Conservation (phyloP, 1,139 yeast species). For the Suhomyces yuchorum region DNA sequence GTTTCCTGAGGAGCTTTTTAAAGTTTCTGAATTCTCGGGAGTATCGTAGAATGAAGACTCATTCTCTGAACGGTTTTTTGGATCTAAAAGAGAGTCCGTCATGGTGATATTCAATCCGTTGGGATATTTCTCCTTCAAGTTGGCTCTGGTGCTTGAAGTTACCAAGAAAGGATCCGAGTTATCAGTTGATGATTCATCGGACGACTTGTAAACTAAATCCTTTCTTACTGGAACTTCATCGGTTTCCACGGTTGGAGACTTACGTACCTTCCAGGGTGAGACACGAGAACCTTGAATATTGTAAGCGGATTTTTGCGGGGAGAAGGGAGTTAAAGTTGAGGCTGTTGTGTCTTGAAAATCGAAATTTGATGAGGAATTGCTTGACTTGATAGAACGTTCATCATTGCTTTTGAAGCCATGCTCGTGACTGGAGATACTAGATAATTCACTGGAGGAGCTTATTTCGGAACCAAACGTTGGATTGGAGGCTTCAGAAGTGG, state of each 20-base stretch:
- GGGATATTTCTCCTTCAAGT: slow-evolving; percentile 12
- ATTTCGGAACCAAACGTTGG: slow-evolving; percentile 1
- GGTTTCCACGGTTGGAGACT: slow-evolving; percentile 8
- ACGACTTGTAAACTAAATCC: slow-evolving; percentile 30
- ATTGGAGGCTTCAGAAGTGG: background rate
- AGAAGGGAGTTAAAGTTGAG: slow-evolving; percentile 4
- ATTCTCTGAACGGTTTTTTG: slow-evolving; percentile 16
- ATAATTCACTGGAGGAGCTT: slow-evolving; percentile 31
- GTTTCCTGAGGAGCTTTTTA: slow-evolving; percentile 2
- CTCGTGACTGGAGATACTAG: slow-evolving; percentile 25
- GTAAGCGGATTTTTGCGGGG: slow-evolving; percentile 9
- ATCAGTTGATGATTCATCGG: slow-evolving; percentile 9
- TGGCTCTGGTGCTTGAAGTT: slow-evolving; percentile 9
- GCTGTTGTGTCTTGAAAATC: slow-evolving; percentile 12
- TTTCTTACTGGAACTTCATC: slow-evolving; percentile 35
- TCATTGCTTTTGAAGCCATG: slow-evolving; percentile 8
- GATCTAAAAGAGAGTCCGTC: slow-evolving; percentile 24
- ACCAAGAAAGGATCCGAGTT: slow-evolving; percentile 20
- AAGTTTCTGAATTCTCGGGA: background rate
- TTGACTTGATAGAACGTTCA: slow-evolving; percentile 1
- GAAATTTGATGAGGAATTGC: slow-evolving; percentile 9
- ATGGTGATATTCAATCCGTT: slow-evolving; percentile 24
- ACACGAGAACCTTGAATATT: slow-evolving; percentile 24
- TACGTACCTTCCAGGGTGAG: slow-evolving; percentile 25
- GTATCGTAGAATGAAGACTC: slow-evolving; percentile 5